Base-by-base conservation (phyloP, 1,139 yeast species). In the Candida buenavistaensis region DNA sequence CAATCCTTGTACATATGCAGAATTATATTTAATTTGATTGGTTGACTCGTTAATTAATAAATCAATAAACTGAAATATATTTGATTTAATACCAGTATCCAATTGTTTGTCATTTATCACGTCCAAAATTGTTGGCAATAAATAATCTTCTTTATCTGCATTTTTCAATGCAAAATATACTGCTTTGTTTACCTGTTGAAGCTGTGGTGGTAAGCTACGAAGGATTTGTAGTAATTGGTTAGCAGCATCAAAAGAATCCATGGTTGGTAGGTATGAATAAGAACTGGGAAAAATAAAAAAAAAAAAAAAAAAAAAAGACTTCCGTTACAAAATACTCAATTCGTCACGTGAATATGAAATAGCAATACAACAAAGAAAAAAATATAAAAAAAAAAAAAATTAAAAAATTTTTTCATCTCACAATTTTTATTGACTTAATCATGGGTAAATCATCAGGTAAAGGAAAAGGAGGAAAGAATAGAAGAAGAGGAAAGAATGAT, bases 401-500 rank as follows among this genome's bases (percentile, higher is more conserved):
- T 23, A 13, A 16, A 12, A 16, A 6, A 8, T 6, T 15, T 10
- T 11, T 22, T 23, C 14, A 22, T 22, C 24, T n/a, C 24, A 6
- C 15, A 28, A 29, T 23, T 17, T 23, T 26, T 22, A 28, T 14
- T 17, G 24, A 17, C 17, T 6, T 5, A 23, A 13, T 40, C 38
- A 71, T 71, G 77, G 77, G 75, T 53, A 71, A 71, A 59, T 54
- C 76, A 37, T 54, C 76, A 36, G 75, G 75, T 48, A 71, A 71
- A 67, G 77, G 77, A 39, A 71, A 71, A 64, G 82, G 82, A 49
- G 82, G 82, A 50, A 82, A 85, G 75, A 90, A 89, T 66, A 87
- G 97, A 75, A 87, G 97, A 80, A 87, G 97, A 80, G 98, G 98
- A 65, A 92, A 92, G 95, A 90, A 89, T 65, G 96, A 83, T 62